These are phyloP conservation scores for Neofusicoccum parvum DNA, from an alignment of 2,329 filamentous ascomycete genomes.

Conservation along the genomic window DNA sequence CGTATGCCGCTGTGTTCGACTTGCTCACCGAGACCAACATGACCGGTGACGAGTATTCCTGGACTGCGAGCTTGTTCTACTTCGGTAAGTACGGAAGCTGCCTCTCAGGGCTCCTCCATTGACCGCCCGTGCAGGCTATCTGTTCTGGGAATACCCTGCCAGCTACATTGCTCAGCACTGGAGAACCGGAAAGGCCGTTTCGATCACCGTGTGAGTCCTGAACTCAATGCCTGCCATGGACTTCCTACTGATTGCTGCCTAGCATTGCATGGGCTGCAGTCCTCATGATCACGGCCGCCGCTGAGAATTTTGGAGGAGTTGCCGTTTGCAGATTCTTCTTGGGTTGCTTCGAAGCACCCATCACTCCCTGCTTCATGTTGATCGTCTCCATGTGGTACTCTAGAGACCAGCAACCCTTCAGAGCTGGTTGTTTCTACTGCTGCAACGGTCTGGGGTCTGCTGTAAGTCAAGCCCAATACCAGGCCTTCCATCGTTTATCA, in stretches of 20 bases:
- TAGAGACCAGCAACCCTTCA: constrained; percentile 24
- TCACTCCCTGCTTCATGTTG: constrained; percentile 29
- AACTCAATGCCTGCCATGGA: neutral
- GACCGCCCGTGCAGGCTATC: constrained; percentile 26
- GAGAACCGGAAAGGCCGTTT: constrained; percentile 36
- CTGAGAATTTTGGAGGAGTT: constrained; percentile 28
- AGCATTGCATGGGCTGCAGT: constrained; percentile 28
- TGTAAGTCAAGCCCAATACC: neutral
- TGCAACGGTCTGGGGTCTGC: constrained; percentile 28
- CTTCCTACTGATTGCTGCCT: neutral
- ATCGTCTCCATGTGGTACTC: constrained; percentile 27
- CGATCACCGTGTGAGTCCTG: constrained; percentile 22
- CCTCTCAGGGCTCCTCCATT: constrained; percentile 28
- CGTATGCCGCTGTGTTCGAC: constrained; percentile 60
- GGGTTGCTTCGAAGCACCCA: constrained; percentile 29
- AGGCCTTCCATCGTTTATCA: neutral
- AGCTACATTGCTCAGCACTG: constrained; percentile 35
- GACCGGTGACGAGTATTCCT: constrained; percentile 52
- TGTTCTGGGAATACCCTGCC: constrained; percentile 28
- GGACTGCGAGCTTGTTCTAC: constrained; percentile 61
- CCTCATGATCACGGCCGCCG: constrained; percentile 28
- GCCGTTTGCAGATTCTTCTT: constrained; percentile 28
- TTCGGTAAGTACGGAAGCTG: constrained; percentile 42
- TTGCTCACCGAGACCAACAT: constrained; percentile 54
- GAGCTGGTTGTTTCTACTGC: constrained; percentile 31